Base-by-base conservation (phyloP, 78 protist species). In the Chrysochromulina parva region DNA sequence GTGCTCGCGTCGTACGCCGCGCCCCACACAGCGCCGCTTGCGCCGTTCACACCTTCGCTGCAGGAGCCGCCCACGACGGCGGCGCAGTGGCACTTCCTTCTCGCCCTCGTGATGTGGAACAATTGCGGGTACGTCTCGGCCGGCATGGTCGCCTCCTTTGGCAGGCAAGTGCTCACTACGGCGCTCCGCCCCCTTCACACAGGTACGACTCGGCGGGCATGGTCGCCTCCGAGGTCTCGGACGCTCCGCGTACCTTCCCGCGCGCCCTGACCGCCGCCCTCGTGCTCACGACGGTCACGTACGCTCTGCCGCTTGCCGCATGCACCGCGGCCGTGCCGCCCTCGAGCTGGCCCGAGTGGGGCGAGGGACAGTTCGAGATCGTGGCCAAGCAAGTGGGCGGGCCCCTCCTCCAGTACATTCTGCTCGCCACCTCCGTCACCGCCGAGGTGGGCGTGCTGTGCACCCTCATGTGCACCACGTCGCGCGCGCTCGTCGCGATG, bases 71-170 rank as follows among this genome's bases (percentile, higher is more conserved):
- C 62, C 62, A 14, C 62, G 7, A 14, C 13, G 24, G 7, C 24
- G 24, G 62, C 62, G 9, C 24, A 4, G n/a, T 17, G 71, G 71
- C 17, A 65, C 71, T 20, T 65, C 24, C 10, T 19, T 20, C n/a
- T 6, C 71, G 26, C 24, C n/a, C 54, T 74, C 82, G 82, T 74
- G 57, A 53, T 86, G 59, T 86, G 90, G 90, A 86, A 86, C 76
- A 26, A 9, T 48, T 57, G 78, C 90, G 90, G 90, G 16, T 55
- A 22, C 28, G 76, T 65, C n/a, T 65, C 90, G 60, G 55, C 67
- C 0, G 90, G 90, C 4, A 57, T 26, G 47, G 57, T 62, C 20
- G 90, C 90, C 24, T 74, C 73, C 57, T 74, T 65, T 4, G 90
- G 60, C 24, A 7, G 5, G 7, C 3, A 60, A 4, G 65, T 60